Evolutionary conservation across 2,329 filamentous ascomycete genomes (phyloP).

Genomic region (Epichloe aotearoae): DNA sequence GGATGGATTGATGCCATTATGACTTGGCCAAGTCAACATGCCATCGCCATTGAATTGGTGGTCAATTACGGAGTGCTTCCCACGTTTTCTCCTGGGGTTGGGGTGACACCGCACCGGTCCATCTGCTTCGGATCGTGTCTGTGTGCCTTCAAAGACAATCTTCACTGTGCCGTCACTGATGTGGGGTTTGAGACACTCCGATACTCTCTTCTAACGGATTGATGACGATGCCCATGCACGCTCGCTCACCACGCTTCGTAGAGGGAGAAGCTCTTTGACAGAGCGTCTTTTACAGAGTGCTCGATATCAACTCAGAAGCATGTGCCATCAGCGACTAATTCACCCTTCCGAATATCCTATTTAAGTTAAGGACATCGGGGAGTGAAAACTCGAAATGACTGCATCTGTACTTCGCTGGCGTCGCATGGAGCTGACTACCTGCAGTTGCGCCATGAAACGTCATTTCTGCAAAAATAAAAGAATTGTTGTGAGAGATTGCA

Average conservation of each 20-base stretch:
- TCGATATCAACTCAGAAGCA: no score
- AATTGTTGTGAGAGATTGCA: no score
- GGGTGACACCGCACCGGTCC: not conserved
- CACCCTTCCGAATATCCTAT: no score
- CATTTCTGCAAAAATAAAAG: no score
- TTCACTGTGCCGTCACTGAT: not conserved
- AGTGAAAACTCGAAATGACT: no score
- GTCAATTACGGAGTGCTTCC: not conserved
- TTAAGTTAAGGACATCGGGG: no score
- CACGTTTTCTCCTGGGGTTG: slow-evolving; percentile 2
- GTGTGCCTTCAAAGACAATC: not conserved
- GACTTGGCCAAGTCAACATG: not conserved
- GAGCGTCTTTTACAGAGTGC: no score
- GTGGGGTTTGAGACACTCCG: slow-evolving; percentile 3
- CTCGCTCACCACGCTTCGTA: not conserved
- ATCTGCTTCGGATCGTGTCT: not conserved
- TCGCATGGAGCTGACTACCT: no score
- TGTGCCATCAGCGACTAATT: no score
- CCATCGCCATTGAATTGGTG: not conserved
- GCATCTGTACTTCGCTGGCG: no score
- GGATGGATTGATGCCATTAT: not conserved
- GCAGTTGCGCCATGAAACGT: no score
- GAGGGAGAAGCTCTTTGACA: no score
- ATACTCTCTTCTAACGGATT: not conserved
- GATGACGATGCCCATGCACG: not conserved